Conservation (phyloP, 495 filamentous ascomycete genomes). For the Diplogelasinospora grovesii region DNA sequence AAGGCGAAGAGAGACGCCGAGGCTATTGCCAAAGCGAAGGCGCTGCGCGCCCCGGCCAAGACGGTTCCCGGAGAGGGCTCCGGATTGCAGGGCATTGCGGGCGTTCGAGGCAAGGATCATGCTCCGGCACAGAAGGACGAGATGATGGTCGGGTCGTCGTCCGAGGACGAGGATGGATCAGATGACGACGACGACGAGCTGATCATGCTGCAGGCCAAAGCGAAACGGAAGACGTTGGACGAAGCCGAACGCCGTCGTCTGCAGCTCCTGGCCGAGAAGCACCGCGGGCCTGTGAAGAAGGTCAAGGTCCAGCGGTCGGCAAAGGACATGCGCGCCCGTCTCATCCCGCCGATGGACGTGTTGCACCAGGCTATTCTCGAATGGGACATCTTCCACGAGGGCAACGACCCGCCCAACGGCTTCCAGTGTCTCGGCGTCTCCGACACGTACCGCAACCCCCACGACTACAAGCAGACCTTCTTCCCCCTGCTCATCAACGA, state of each 20-base stretch:
- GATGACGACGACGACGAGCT: slow-evolving; percentile 47
- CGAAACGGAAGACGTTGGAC: slow-evolving; percentile 30
- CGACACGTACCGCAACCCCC: slow-evolving; percentile 65
- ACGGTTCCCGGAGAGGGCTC: slow-evolving; percentile 68
- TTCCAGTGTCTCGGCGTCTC: slow-evolving; percentile 68
- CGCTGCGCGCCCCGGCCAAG: slow-evolving; percentile 48
- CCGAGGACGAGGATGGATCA: slow-evolving; percentile 62
- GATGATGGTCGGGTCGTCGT: slow-evolving; percentile 86
- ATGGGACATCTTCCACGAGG: slow-evolving; percentile 88
- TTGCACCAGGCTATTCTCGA: slow-evolving; percentile 79
- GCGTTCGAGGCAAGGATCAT: slow-evolving; percentile 72
- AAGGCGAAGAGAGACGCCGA: slow-evolving; percentile 65
- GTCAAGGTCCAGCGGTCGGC: slow-evolving; percentile 64
- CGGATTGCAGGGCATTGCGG: slow-evolving; percentile 61
- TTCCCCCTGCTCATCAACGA: slow-evolving; percentile 86
- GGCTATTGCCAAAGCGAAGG: slow-evolving; percentile 58
- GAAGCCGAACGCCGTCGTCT: slow-evolving; percentile 47
- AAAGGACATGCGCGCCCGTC: slow-evolving; percentile 87
- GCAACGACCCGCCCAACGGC: slow-evolving; percentile 72
- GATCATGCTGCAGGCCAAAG: slow-evolving; percentile 40
- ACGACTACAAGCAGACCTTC: slow-evolving; percentile 81
- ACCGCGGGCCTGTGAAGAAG: slow-evolving; percentile 72
- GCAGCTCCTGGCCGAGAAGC: slow-evolving; percentile 36
- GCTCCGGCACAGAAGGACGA: slow-evolving; percentile 54
- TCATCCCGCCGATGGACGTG: slow-evolving; percentile 80